Conservation (phyloP, 78 protist genomes). For the Dictyostelium purpureum region DNA sequence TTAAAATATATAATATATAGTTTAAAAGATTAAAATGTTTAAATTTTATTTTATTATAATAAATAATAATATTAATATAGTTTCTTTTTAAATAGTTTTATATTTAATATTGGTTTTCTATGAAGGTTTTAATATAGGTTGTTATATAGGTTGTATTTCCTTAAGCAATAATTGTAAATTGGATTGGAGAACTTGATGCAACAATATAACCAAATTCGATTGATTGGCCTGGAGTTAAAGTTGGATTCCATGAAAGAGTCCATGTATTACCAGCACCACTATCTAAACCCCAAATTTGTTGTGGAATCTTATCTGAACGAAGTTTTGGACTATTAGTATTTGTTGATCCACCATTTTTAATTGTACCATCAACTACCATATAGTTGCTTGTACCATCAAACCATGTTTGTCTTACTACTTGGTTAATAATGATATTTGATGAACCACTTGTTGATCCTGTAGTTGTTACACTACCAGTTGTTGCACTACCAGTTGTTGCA, state of each 20-base stretch:
- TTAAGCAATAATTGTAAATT: not conserved
- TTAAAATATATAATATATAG: too few species aligned
- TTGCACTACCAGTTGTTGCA: constrained; percentile 4
- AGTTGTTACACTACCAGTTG: constrained; percentile 8
- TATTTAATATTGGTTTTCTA: too few species aligned
- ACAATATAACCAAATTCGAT: constrained; percentile 36
- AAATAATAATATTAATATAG: too few species aligned
- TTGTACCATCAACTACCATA: not conserved
- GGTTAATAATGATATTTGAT: not conserved
- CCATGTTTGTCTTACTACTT: constrained; percentile 6
- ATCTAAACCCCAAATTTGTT: not conserved
- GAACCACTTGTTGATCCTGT: not conserved
- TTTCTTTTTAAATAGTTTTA: too few species aligned
- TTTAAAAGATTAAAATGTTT: too few species aligned
- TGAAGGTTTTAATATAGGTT: too few species aligned
- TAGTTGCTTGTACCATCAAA: constrained; percentile 11
- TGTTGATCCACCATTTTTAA: not conserved
- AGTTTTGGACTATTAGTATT: not conserved
- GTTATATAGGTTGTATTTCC: too few species aligned
- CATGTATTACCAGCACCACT: not conserved
- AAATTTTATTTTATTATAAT: too few species aligned
- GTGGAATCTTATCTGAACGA: not conserved
- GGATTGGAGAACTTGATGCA: not conserved
- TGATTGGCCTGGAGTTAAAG: constrained; percentile 15
- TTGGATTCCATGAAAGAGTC: constrained; percentile 3